phyloP scores from a whole-genome alignment of 202 grass and related monocot species.

The Alloteropsis angusta region DNA sequence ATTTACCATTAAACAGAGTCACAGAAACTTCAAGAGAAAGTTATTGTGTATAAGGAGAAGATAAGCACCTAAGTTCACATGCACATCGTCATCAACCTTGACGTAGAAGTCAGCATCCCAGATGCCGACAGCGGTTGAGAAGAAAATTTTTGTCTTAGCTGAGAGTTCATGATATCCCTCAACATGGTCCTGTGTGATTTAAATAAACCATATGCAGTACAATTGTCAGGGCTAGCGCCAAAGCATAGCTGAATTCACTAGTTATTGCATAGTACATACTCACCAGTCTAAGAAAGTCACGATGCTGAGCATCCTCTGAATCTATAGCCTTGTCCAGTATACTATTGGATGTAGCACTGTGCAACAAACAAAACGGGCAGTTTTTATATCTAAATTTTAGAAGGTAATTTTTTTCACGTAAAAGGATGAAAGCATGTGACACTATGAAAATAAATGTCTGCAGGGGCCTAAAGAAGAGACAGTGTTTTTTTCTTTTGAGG shows the following conservation, averaged over 20 bases:
- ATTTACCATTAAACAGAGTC: neutral
- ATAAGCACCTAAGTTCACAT: slow-evolving; percentile 87
- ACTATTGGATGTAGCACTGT: slow-evolving; percentile 88
- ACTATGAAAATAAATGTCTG: neutral
- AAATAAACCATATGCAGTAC: slow-evolving; percentile 18
- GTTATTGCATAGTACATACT: slow-evolving; percentile 8
- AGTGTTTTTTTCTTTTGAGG: no score
- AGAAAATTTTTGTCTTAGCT: slow-evolving; percentile 93
- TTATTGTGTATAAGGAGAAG: neutral
- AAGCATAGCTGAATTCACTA: slow-evolving; percentile 6
- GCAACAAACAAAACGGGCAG: slow-evolving; percentile 15
- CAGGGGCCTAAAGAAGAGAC: neutral
- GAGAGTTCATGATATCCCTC: slow-evolving; percentile 97
- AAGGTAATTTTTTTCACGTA: neutral
- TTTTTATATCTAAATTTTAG: neutral
- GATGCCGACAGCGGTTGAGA: slow-evolving; percentile 65
- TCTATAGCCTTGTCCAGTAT: slow-evolving; percentile 87
- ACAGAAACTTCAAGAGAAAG: slow-evolving; percentile 11
- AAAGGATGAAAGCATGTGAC: neutral
- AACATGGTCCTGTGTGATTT: slow-evolving; percentile 62
- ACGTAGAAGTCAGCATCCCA: slow-evolving; percentile 96
- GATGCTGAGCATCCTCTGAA: slow-evolving; percentile 65
- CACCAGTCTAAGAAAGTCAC: slow-evolving; percentile 89
- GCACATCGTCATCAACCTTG: slow-evolving; percentile 95
- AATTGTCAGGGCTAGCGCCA: slow-evolving; percentile 1